These are phyloP conservation scores for Phaeomoniella chlamydospora DNA, from an alignment of 2,329 filamentous ascomycete genomes.

Conservation along the genomic window DNA sequence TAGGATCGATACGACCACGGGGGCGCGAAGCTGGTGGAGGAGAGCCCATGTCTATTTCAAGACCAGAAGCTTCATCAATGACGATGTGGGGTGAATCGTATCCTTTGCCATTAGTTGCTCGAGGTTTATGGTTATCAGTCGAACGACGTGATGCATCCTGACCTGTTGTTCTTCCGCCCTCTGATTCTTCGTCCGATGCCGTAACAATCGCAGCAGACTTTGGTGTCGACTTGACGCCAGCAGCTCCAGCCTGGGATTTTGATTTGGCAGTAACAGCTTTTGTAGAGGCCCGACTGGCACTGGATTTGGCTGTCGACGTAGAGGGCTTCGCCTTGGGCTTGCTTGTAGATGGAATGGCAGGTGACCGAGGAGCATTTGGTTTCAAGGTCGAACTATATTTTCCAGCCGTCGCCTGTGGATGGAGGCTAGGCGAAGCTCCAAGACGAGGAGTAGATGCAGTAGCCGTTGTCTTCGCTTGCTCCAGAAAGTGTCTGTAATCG, in stretches of 20 bases:
- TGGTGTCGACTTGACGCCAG: slow-evolving; percentile 10
- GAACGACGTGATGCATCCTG: background rate
- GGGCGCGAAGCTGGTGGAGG: slow-evolving; percentile 21
- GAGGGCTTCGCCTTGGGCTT: slow-evolving; percentile 10
- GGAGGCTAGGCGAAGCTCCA: background rate
- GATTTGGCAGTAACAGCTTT: background rate
- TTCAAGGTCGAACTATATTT: slow-evolving; percentile 15
- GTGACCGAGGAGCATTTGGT: slow-evolving; percentile 14
- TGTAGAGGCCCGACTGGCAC: background rate
- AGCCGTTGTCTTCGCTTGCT: slow-evolving; percentile 19
- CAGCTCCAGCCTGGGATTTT: background rate
- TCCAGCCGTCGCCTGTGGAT: background rate
- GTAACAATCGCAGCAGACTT: slow-evolving; percentile 10
- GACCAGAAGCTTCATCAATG: slow-evolving; percentile 22
- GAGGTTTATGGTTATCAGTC: background rate
- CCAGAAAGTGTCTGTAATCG: slow-evolving; percentile 33
- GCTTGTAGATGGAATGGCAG: slow-evolving; percentile 7
- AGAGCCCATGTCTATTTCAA: slow-evolving; percentile 34
- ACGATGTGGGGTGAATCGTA: slow-evolving; percentile 26
- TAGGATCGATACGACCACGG: slow-evolving; percentile 3
- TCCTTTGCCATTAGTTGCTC: background rate
- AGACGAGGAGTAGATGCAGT: background rate
- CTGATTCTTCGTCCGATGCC: background rate
- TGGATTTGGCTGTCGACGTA: slow-evolving; percentile 2
- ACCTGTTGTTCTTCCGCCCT: background rate